phyloP scores from a whole-genome alignment of 202 grass and related monocot species.

The Musa balbisiana region DNA sequence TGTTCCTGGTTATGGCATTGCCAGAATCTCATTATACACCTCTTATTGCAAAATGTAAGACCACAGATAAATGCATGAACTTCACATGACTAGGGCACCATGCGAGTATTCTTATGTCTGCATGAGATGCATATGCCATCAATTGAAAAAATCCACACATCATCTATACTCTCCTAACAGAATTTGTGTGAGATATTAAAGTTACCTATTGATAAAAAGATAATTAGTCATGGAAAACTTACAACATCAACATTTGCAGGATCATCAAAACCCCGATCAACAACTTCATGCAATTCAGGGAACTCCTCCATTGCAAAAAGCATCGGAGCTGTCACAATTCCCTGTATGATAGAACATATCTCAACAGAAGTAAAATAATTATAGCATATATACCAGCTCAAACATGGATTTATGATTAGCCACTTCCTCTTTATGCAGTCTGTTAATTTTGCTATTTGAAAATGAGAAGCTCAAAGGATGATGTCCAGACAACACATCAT shows the following conservation, averaged over 20 bases:
- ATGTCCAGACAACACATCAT: not conserved
- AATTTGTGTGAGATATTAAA: not conserved
- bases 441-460: conserved; percentile 1
- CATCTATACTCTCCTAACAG: not conserved
- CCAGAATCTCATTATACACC: too few relatives aligned
- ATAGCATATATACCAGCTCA: too few relatives aligned
- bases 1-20: too few relatives aligned
- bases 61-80: too few relatives aligned
- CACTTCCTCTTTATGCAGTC: not conserved
- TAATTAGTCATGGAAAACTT: conserved; percentile 20
- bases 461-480: conserved; percentile 23
- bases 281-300: conserved; percentile 62
- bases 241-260: conserved; percentile 72
- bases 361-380: not conserved
- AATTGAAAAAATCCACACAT: too few relatives aligned
- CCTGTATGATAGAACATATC: conserved; percentile 45
- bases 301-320: conserved; percentile 85
- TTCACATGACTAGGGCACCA: too few relatives aligned
- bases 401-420: too few relatives aligned
- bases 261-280: conserved; percentile 61
- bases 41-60: too few relatives aligned
- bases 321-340: conserved; percentile 80
- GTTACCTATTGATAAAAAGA: not conserved
- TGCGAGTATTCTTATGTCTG: too few relatives aligned
- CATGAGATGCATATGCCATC: too few relatives aligned